These are phyloP conservation scores for Aspergillus bombycis DNA, from an alignment of 2,329 filamentous ascomycete genomes.

Conservation along the genomic window DNA sequence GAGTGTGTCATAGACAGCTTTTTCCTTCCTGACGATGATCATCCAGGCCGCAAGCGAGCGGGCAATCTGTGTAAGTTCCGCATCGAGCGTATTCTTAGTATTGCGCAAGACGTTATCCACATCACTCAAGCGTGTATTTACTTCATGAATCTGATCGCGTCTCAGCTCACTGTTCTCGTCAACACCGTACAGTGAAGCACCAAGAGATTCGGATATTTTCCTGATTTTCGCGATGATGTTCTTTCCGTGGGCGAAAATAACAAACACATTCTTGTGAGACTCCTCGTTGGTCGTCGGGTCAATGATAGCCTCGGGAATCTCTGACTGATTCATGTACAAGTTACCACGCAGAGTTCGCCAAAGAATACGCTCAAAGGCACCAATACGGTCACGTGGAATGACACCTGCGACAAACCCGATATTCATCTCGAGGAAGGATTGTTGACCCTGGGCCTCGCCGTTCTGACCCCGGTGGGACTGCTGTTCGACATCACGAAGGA, in stretches of 20 bases:
- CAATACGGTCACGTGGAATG: constrained; percentile 88
- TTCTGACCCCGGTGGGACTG: constrained; percentile 65
- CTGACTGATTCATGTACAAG: constrained; percentile 99
- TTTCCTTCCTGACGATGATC: constrained; percentile 97
- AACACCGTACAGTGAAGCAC: constrained; percentile 92
- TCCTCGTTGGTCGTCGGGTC: constrained; percentile 92
- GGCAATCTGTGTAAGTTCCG: constrained; percentile 90
- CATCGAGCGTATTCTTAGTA: constrained; percentile 91
- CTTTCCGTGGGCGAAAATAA: constrained; percentile 98
- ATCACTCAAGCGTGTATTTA: constrained; percentile 90
- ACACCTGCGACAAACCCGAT: constrained; percentile 98
- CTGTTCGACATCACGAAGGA: constrained; percentile 91
- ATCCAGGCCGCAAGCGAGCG: constrained; percentile 94
- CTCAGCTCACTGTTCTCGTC: constrained; percentile 97
- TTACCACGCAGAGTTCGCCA: constrained; percentile 98
- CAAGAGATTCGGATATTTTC: constrained; percentile 97
- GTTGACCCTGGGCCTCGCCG: constrained; percentile 67
- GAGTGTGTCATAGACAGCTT: constrained; percentile 92
- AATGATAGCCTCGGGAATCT: constrained; percentile 91
- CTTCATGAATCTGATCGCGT: constrained; percentile 94
- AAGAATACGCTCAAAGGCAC: constrained; percentile 93
- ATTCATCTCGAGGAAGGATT: constrained; percentile 95
- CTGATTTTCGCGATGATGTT: constrained; percentile 98
- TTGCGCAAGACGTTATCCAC: constrained; percentile 90
- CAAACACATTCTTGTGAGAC: constrained; percentile 96